Base-by-base conservation (phyloP, 495 filamentous ascomycete species). In the Aspergillus egyptiacus region DNA sequence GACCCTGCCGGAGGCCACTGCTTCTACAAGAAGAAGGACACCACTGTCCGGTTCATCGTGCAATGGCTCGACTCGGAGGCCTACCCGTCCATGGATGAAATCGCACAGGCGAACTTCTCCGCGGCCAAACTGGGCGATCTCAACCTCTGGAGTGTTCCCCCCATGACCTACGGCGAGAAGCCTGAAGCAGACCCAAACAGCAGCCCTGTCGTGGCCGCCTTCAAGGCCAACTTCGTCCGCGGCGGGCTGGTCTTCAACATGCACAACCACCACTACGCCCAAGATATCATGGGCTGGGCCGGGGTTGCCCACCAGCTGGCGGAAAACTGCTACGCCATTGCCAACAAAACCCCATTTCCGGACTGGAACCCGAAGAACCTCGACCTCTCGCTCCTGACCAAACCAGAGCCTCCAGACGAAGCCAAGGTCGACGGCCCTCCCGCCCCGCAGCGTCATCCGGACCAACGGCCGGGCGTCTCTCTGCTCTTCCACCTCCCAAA, bases 251-350 rank as follows among this genome's bases (percentile, higher is more conserved):
- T 72, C 15, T 66, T 74, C 51, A 66, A 63, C 44, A 69, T 68
- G 56, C 67, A 72, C 43, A 55, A 62, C 45, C 71, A 72, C 48
- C 71, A 76, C 46, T 71, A 66, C 48, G 46, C 63, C 43, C 68
- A 69, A 47, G 70, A 74, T 46, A 57, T 71, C 5, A 70, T 69
- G 64, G 69, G 66, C 10, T 70, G 65, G 63, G 59, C 67, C 9
- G 53, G 62, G 9, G 58, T 69, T 18, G 44, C 58, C 0, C 60
- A 66, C 24, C 70, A 74, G 33, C 58, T 73, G 13, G 70, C 70
- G 6, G 71, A 74, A 27, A 70, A 74, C 51, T 74, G 69, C 53
- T 48, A 48, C 22, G 54, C 70, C 13, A 57, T 68, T 25, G 9
- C 59, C 17, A 60, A 66, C 31, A 30, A 59, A 5, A 67, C 63